Percentiles rank a stretch among this genome's conserved stretches.
Conservation (phyloP, 2,329 filamentous ascomycete genomes). For the Pseudopyricularia cyperi region DNA sequence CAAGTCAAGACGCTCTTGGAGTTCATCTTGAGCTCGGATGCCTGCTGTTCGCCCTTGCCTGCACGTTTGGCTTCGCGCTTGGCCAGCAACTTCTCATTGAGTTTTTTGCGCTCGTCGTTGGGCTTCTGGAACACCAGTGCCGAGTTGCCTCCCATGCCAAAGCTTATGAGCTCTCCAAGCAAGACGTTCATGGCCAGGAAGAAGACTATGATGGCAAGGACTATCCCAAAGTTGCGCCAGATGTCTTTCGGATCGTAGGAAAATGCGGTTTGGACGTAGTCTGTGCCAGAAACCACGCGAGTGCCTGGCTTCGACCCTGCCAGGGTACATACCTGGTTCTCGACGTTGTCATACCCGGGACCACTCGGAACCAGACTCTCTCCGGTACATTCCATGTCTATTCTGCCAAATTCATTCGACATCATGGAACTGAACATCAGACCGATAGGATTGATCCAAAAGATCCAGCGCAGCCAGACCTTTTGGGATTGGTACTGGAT, state of each 20-base stretch:
- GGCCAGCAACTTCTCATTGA: slow-evolving; percentile 49
- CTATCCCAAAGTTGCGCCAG: slow-evolving; percentile 78
- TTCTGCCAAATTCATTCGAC: slow-evolving; percentile 70
- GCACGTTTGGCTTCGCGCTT: slow-evolving; percentile 45
- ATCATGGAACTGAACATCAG: slow-evolving; percentile 67
- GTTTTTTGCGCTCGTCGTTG: slow-evolving; percentile 49
- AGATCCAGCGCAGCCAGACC: slow-evolving; percentile 70
- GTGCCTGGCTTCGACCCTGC: slow-evolving; percentile 57
- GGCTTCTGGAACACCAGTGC: slow-evolving; percentile 66
- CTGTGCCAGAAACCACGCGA: slow-evolving; percentile 46
- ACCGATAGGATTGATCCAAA: slow-evolving; percentile 71
- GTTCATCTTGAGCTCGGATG: slow-evolving; percentile 39
- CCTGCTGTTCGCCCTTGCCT: slow-evolving; percentile 27
- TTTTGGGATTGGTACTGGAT: slow-evolving; percentile 68
- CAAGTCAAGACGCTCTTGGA: slow-evolving; percentile 67
- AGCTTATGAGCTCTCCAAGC: slow-evolving; percentile 66
- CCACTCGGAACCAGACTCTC: slow-evolving; percentile 61
- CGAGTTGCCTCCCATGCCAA: slow-evolving; percentile 67
- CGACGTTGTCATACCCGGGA: slow-evolving; percentile 54
- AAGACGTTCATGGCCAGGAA: slow-evolving; percentile 68
- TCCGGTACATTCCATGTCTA: slow-evolving; percentile 55
- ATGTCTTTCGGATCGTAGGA: slow-evolving; percentile 53
- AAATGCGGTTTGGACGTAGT: slow-evolving; percentile 58
- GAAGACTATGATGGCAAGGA: slow-evolving; percentile 59
- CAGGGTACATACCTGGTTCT: slow-evolving; percentile 71